Base-by-base conservation (phyloP, 306 rosid genomes). In the Urtica urens region DNA sequence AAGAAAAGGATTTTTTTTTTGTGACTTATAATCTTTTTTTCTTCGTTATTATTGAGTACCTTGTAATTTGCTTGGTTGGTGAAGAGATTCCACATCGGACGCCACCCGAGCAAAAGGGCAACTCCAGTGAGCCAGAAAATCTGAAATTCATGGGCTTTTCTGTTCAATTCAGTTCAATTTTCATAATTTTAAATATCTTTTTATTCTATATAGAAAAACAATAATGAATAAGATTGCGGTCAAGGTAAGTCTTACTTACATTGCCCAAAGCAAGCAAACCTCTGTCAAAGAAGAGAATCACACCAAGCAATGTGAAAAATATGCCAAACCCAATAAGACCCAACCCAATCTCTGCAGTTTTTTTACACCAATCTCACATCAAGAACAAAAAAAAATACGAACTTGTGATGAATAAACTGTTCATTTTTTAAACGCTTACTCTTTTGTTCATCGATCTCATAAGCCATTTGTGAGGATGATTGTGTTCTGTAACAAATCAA, bases 211-310 rank as follows among this genome's bases (percentile, higher is more conserved):
- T 9, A 15, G 10, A 46, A 10, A 33, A 30, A 38, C n/a, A 53
- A 7, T 10, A n/a, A 26, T 20, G 43, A 8, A 38, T 22, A n/a
- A n/a, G 47, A 24, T 45, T 58, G 21, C 40, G 68, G 51, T 50
- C 44, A 18, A 41, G 19, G 29, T 42, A 51, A 53, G 50, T 10
- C 80, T 66, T n/a, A n/a, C n/a, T n/a, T 65, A 88, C 93, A 63
- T 88, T 84, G 58, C 93, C 95, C 23, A 87, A 71, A 54, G 96
- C 94, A 49, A 87, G 94, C 62, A 87, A 74, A 15, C 94, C 96
- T 34, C 93, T 76, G 66, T 87, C 96, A 38, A 78, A 87, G 81
- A 78, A 87, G 50, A 87, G 86, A 70, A 87, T 20, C 7, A 78
- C 71, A 53, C 81, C 94, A 28, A 87, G 83, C 62, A 83, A 83